Evolutionary conservation across 176 grass and related monocot species (phyloP), one percentile per base, ranked within the genome.

Genomic region (Hordeum marinum): DNA sequence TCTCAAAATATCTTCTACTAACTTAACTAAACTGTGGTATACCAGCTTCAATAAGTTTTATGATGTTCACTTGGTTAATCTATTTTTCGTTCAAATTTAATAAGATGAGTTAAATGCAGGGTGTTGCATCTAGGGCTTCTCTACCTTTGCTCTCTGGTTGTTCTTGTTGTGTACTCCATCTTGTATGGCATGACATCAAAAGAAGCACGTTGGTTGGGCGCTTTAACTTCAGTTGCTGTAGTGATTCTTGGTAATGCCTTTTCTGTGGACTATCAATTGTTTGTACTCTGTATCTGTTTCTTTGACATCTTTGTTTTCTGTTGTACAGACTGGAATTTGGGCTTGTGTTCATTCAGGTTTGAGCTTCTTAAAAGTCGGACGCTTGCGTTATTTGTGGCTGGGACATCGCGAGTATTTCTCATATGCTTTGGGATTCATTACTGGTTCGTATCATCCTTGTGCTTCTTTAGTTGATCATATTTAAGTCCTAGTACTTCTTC

Each of bases 361-460:
- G 90, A 94, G 82, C 80, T 99, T 83, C 91, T 99, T 72, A 99
- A 92, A 92, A 99, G 91, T 83, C 90, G 96, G 66, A 86, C 92
- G 66, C 59, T 92, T 34, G 96, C 89, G 9, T 80, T 99, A 63
- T 92, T 87, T 86, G 90, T 99, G 76, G 96, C 94, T 64, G 96
- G 96, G 80, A 92, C 72, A 88, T 99, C 96, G 80, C 95, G 96
- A 84, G 82, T 95, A 82, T 99, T 96, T 69, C 96, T 99, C 84
- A 96, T 99, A 88, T 99, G 86, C 86, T 99, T 99, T 89, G 96
- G 96, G 86, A 91, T 96, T 75, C 85, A 99, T 80, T 99, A 96
- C 86, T 99, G 96, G 96, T 99, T 88, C 75, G 78, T 84, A 81
- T 84, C 43, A 79, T 83, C 26, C 58, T 80, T 73, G 6, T 85